A percentile compares a stretch with the other conserved stretches of the same genome.
These are phyloP conservation scores for Aspergillus ustus DNA, from an alignment of 2,329 filamentous ascomycete species.

Conservation along the genomic window DNA sequence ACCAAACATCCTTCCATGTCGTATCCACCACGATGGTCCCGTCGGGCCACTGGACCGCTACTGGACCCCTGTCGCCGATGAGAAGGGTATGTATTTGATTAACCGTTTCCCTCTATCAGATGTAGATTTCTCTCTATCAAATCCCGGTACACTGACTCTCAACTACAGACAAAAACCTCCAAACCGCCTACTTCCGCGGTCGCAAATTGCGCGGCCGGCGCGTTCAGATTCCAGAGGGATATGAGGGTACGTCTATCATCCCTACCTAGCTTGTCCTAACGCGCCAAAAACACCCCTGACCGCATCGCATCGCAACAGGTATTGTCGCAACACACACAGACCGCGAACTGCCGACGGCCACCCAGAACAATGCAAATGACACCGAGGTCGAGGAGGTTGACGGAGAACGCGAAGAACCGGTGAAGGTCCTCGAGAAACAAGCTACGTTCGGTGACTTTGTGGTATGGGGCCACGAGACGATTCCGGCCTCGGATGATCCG, in stretches of 20 bases:
- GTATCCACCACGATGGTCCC: constrained; percentile 76
- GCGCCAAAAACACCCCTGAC: not conserved
- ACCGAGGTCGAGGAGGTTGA: constrained; percentile 50
- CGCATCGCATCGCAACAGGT: constrained; percentile 45
- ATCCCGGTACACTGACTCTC: constrained; percentile 3
- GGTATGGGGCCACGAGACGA: constrained; percentile 81
- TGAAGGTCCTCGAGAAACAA: constrained; percentile 63
- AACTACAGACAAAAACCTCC: constrained; percentile 36
- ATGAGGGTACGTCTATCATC: constrained; percentile 54
- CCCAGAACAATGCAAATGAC: constrained; percentile 45
- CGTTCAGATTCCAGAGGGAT: constrained; percentile 71
- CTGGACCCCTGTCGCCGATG: constrained; percentile 66
- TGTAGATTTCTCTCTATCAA: too few species aligned
- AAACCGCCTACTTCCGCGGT: constrained; percentile 74
- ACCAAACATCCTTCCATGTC: constrained; percentile 78
- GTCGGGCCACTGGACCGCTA: constrained; percentile 67
- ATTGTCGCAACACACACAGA: constrained; percentile 61
- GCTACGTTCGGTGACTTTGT: constrained; percentile 74
- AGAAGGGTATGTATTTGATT: constrained; percentile 42
- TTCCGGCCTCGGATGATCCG: constrained; percentile 67
- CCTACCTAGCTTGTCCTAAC: not conserved
- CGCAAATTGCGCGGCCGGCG: constrained; percentile 73
- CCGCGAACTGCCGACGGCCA: constrained; percentile 30
- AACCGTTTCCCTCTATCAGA: not conserved
- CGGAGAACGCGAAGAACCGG: constrained; percentile 50